A percentile compares a stretch with the other conserved stretches of the same genome.
These are phyloP conservation scores for Knufia petricola DNA, from an alignment of 2,329 filamentous ascomycete species.

Conservation along the genomic window DNA sequence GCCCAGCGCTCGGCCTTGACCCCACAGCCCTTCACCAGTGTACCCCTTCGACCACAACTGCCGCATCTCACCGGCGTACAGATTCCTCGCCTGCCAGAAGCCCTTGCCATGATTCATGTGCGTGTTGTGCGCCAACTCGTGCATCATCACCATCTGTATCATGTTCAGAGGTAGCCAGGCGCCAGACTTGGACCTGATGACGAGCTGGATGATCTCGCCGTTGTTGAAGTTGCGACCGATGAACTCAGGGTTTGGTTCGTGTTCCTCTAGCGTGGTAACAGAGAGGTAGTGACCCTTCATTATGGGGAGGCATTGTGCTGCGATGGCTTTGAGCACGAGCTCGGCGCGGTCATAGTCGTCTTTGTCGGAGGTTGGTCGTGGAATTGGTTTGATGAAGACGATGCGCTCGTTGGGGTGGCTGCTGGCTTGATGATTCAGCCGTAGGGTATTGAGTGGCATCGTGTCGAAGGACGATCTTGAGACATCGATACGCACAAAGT, in stretches of 20 bases:
- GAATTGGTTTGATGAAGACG: constrained; percentile 73
- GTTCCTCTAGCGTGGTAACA: constrained; percentile 68
- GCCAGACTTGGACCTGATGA: constrained; percentile 56
- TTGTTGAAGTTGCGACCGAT: constrained; percentile 85
- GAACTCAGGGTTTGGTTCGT: constrained; percentile 71
- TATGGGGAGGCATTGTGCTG: constrained; percentile 68
- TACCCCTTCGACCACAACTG: constrained; percentile 61
- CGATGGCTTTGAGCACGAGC: constrained; percentile 65
- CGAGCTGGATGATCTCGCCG: constrained; percentile 76
- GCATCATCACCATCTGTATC: constrained; percentile 93
- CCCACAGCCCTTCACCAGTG: constrained; percentile 76
- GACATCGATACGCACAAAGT: not conserved
- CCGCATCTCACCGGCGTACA: constrained; percentile 62
- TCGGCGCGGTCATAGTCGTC: constrained; percentile 52
- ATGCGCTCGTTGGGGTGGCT: constrained; percentile 39
- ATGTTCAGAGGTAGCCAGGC: constrained; percentile 71
- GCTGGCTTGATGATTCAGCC: constrained; percentile 49
- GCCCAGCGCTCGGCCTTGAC: constrained; percentile 54
- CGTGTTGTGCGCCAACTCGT: constrained; percentile 77
- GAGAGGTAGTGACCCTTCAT: constrained; percentile 58
- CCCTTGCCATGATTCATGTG: constrained; percentile 81
- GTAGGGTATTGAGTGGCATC: constrained; percentile 71
- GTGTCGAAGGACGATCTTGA: constrained; percentile 11
- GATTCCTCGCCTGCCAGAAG: constrained; percentile 72
- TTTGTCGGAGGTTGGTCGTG: constrained; percentile 39